Conservation (phyloP, 192 early-diverging fungal genomes). For the Phlyctochytrium planicorne region DNA sequence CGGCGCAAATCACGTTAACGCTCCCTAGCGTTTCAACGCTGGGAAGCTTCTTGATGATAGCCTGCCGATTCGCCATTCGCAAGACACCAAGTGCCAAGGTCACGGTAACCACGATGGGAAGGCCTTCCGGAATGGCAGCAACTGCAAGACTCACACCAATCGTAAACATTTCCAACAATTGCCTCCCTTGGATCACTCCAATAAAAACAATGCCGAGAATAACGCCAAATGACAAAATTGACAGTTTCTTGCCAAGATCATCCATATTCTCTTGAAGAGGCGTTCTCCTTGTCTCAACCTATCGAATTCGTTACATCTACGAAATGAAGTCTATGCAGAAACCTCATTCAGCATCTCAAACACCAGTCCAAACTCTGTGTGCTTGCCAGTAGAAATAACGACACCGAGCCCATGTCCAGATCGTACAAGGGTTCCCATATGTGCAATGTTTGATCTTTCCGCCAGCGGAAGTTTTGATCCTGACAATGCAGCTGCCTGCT, state of each 20-base stretch:
- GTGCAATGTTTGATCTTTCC: conserved; percentile 84
- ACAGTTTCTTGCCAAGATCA: conserved; percentile 84
- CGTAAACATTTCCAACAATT: conserved; percentile 94
- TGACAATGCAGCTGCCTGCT: conserved; percentile 50
- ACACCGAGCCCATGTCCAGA: conserved; percentile 87
- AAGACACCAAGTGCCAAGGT: conserved; percentile 92
- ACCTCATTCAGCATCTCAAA: conserved; percentile 93
- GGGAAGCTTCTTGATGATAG: conserved; percentile 93
- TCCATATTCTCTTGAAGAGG: conserved; percentile 95
- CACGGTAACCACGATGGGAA: conserved; percentile 96
- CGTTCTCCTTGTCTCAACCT: conserved; percentile 84
- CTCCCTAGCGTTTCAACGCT: conserved; percentile 92
- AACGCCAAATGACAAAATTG: conserved; percentile 79
- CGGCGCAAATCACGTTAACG: conserved; percentile 93
- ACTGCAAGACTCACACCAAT: conserved; percentile 93
- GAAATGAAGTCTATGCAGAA: not conserved
- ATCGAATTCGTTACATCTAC: not conserved
- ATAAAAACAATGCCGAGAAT: conserved; percentile 84
- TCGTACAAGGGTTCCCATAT: conserved; percentile 92
- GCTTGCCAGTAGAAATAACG: conserved; percentile 83
- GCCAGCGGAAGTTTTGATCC: conserved; percentile 56
- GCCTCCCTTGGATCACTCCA: conserved; percentile 84
- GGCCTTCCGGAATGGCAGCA: conserved; percentile 96
- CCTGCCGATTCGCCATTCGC: conserved; percentile 86
- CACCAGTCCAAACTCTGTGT: conserved; percentile 94